Evolutionary conservation across 805 yeast genomes (phyloP), one percentile per base, ranked within the genome.

Genomic region (Zygosaccharomyces rouxii): DNA sequence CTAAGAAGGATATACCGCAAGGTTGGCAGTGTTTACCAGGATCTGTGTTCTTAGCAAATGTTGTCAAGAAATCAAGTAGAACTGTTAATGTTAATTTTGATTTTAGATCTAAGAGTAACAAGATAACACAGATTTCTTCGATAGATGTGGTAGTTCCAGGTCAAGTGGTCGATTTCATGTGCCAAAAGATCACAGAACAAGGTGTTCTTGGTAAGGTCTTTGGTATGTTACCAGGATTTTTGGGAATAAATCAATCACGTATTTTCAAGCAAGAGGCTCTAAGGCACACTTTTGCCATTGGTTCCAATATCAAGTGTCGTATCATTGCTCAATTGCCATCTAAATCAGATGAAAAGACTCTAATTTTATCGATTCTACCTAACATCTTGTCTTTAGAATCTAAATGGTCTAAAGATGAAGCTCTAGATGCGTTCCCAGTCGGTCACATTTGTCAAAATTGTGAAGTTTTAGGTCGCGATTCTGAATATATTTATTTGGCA

Each of bases 111-210:
- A 75, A 78, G 48, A 80, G 77, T 51, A 58, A 71, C 19, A 68
- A 79, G 5, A 61, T 79, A 6, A 62, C 79, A 3, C 71, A 84
- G 5, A 81, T 85, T 38, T 75, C 89, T 1, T 80, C 95, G 2
- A 71, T 88, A 18, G 95, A 89, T 58, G 80, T 95, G 3, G 76
- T 90, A 23, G 76, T 86, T 33, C 95, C 99, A 2, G 99, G 99
- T 58, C 78, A 83, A 54, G 60, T 83, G 9, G 88, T 90, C 7
- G 89, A 86, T 50, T 86, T 89, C 5, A 68, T 83, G 25, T 77
- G 89, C 18, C 75, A 84, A 18, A 81, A 80, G 7, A 76, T 81
- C 18, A 66, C 75, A 23, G 63, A 71, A 7, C 68, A 77, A 31
- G 99, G 99, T 52, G 67, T 88, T 14, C 66, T 76, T n/a, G 79